Conservation (phyloP, 2,329 filamentous ascomycete species). For the Aspergillus viridinutans region DNA sequence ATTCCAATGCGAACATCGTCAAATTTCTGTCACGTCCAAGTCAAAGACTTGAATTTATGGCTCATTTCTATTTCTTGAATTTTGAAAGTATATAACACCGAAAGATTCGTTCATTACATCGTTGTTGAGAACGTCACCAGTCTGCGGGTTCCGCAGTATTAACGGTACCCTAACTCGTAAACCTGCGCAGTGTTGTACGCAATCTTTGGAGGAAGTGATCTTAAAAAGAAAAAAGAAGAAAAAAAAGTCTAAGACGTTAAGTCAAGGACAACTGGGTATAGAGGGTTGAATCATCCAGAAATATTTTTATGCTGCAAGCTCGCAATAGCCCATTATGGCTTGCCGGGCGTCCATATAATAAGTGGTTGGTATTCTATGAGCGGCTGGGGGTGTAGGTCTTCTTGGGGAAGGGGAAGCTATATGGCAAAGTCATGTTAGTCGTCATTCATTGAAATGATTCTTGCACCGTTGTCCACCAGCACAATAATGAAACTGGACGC, state of each 20-base stretch:
- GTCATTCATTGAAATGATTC: background rate
- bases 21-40: background rate
- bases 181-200: constrained; percentile 6
- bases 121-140: constrained; percentile 34
- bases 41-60: background rate
- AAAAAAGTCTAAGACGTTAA: constrained; percentile 26
- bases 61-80: background rate
- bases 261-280: constrained; percentile 33
- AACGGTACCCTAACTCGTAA: constrained; percentile 6
- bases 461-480: background rate
- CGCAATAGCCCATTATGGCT: constrained; percentile 1
- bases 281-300: constrained; percentile 40
- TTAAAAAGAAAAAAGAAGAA: constrained; percentile 1
- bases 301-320: constrained; percentile 9
- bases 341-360: background rate
- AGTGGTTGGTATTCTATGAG: constrained; percentile 16
- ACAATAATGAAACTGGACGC: background rate
- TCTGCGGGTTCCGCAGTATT: constrained; percentile 16
- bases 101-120: constrained; percentile 21
- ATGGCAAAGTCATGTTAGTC: constrained; percentile 21
- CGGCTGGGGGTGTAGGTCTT: constrained; percentile 59
- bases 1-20: background rate
- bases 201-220: constrained; percentile 3
- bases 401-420: constrained; percentile 81
- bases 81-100: constrained; percentile 9